Conservation (phyloP, 345 rosid species). For the Sonneratia alba region DNA sequence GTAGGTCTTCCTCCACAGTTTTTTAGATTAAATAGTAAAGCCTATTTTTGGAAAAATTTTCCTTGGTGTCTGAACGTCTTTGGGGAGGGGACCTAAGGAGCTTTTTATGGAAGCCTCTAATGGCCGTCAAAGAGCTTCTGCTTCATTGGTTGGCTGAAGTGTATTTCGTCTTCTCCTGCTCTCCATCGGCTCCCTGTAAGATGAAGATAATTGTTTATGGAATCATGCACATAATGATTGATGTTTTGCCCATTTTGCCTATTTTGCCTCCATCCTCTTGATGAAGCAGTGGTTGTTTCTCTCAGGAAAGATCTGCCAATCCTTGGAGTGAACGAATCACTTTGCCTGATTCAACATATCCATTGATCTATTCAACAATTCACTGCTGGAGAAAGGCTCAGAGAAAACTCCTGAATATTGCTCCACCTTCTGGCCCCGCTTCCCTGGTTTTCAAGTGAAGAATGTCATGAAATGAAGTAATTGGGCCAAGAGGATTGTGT, state of each 20-base stretch:
- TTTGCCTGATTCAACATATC: no score
- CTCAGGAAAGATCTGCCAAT: conserved; percentile 40
- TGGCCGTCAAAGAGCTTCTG: no score
- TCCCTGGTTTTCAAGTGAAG: conserved; percentile 67
- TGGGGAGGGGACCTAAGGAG: conserved; percentile 79
- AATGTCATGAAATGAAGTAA: conserved; percentile 48
- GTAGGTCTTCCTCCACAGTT: conserved; percentile 82
- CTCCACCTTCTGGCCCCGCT: conserved; percentile 37
- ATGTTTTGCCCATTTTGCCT: conserved; percentile 60
- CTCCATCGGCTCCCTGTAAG: conserved; percentile 88
- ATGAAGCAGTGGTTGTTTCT: conserved; percentile 21
- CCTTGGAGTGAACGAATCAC: conserved; percentile 50
- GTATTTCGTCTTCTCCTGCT: conserved; percentile 76
- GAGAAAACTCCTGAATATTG: conserved; percentile 81
- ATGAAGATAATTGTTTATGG: conserved; percentile 93
- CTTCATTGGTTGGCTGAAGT: conserved; percentile 22
- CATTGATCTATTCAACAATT: conserved; percentile 71
- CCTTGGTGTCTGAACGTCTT: conserved; percentile 70
- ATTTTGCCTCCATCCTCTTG: conserved; percentile 31
- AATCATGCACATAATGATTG: conserved; percentile 68
- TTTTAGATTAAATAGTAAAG: conserved; percentile 98
- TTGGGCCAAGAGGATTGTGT: conserved; percentile 64
- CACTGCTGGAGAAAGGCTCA: conserved; percentile 87
- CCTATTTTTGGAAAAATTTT: conserved; percentile 74
- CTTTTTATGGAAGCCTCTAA: conserved; percentile 36